Evolutionary conservation across 371 early-diverging fungal species (phyloP).

Genomic region (Zychaea mexicana): DNA sequence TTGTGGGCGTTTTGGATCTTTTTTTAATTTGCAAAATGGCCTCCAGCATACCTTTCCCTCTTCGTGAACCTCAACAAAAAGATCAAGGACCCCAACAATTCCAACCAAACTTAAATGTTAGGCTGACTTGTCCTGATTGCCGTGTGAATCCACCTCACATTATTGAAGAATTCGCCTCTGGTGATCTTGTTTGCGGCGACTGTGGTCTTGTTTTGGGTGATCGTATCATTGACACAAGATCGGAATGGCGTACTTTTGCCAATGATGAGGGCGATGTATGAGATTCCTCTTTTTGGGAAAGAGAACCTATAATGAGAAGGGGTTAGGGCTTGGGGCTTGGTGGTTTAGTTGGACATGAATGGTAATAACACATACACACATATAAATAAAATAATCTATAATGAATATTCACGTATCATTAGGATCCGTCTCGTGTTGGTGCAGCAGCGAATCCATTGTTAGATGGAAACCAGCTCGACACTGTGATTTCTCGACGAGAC

Average conservation of each 20-base stretch:
- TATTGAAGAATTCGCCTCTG: constrained; percentile 94
- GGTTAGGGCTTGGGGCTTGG: too few species aligned
- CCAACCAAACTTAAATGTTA: constrained; percentile 64
- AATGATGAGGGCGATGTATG: constrained; percentile 89
- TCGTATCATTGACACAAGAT: constrained; percentile 98
- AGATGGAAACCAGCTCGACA: constrained; percentile 90
- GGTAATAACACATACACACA: neutral
- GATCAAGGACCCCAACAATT: constrained; percentile 32
- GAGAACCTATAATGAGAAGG: too few species aligned
- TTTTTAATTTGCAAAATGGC: too few species aligned
- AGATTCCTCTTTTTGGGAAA: constrained; percentile 12
- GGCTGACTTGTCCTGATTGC: constrained; percentile 83
- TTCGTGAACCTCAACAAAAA: constrained; percentile 36
- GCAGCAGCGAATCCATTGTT: constrained; percentile 90
- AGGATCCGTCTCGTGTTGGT: constrained; percentile 99
- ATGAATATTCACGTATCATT: neutral
- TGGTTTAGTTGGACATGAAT: too few species aligned
- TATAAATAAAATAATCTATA: neutral
- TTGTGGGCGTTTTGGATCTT: too few species aligned
- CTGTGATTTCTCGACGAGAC: constrained; percentile 83
- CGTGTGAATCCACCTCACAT: constrained; percentile 88
- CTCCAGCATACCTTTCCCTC: constrained; percentile 41
- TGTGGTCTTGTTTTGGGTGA: constrained; percentile 98
- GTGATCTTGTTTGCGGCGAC: constrained; percentile 96
- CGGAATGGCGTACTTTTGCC: constrained; percentile 99